Evolutionary conservation across 106 monocot species (phyloP), one percentile per base, ranked within the genome.

Genomic region (Phalaenopsis aphrodite): DNA sequence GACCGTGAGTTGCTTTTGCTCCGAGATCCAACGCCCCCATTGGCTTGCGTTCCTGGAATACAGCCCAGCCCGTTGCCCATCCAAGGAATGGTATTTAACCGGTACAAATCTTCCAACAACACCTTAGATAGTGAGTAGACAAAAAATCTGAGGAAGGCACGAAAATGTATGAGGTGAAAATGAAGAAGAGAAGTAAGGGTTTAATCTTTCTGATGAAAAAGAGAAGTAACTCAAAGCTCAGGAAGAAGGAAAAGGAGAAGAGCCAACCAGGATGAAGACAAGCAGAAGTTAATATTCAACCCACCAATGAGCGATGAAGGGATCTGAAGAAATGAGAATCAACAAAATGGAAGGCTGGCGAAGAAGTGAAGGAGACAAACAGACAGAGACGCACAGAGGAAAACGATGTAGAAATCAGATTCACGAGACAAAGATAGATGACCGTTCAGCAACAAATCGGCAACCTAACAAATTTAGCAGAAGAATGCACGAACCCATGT

Each of bases 31-130:
- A 69, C 15, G 16, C n/a, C 78, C 39, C 38, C 41, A 56, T n/a
- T 77, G 14, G 36, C 21, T 23, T 83, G 67, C 72, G 78, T 78
- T 16, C n/a, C 78, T 6, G 78, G 78, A 19, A 83, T 78, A 77
- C 83, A 83, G 2, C 38, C 55, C 43, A 78, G 19, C 4, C 41
- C 58, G 39, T 83, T 83, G 16, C 83, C 83, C 83, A 83, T 83
- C 76, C 10, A 48, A 48, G 8, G 8, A 48, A 48, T 8, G 48
- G 48, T 8, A 9, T 9, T 48, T 48, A 8, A 49, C 49, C 11
- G 14, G 52, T 52, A 71, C 10, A 38, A 39, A 71, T 71, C 15
- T 38, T 8, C 23, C 64, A 39, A 12, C 10, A 69, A 38, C 23
- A 12, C 37, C 10, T 4, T 17, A 10, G 9, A 14, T 38, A 10